A percentile compares a stretch with the other conserved stretches of the same genome.
Conservation (phyloP, 192 early-diverging fungal genomes). For the Rhizophagus clarus region DNA sequence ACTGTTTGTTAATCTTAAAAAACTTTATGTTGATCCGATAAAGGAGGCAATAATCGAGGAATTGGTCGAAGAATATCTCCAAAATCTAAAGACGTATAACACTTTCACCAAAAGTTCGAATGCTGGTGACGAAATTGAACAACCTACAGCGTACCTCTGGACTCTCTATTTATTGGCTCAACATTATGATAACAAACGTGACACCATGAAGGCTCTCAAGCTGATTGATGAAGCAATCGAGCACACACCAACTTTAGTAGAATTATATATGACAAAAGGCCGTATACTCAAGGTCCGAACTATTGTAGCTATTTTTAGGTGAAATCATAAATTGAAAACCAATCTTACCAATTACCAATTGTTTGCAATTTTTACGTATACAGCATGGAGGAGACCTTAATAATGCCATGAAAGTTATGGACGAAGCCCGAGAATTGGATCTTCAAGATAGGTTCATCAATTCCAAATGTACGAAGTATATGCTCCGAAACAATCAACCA, state of each 20-base stretch:
- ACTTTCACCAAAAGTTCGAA: constrained; percentile 28
- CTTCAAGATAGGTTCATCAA: constrained; percentile 95
- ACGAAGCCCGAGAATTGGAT: constrained; percentile 86
- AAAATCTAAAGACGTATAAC: constrained; percentile 44
- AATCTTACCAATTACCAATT: constrained; percentile 21
- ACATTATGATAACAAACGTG: constrained; percentile 77
- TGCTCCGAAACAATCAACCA: constrained; percentile 80
- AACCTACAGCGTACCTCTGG: constrained; percentile 83
- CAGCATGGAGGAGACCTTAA: constrained; percentile 78
- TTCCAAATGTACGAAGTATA: constrained; percentile 91
- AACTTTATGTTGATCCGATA: constrained; percentile 61
- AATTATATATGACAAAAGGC: constrained; percentile 92
- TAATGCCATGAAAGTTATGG: constrained; percentile 76
- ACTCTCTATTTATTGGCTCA: constrained; percentile 91
- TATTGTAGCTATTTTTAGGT: not conserved
- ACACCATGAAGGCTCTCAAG: constrained; percentile 70
- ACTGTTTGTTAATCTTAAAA: constrained; percentile 81
- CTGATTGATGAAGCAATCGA: constrained; percentile 81
- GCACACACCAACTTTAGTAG: constrained; percentile 88
- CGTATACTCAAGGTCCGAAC: constrained; percentile 79
- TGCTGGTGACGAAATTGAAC: constrained; percentile 62
- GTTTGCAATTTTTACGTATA: constrained; percentile 21
- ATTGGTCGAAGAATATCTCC: constrained; percentile 65
- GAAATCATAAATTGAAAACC: not conserved
- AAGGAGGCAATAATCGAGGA: constrained; percentile 73